A percentile compares a stretch with the other conserved stretches of the same genome.
Evolutionary conservation across 192 early-diverging fungal genomes (phyloP).

Genomic region (Diversispora eburnea): DNA sequence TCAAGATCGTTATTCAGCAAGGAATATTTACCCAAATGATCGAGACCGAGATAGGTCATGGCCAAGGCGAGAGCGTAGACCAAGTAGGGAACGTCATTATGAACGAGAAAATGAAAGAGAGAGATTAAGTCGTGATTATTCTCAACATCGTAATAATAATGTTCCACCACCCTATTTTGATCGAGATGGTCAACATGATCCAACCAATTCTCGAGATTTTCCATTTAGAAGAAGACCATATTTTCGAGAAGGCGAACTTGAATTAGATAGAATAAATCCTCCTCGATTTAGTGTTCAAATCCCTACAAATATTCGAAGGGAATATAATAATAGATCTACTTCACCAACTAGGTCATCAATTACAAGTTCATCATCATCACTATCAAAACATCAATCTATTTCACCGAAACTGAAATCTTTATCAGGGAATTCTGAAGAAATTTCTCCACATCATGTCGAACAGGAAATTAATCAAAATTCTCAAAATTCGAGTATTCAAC

Average conservation of each 20-base stretch:
- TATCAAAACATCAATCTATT: background rate
- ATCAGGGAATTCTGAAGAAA: background rate
- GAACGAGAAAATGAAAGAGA: slow-evolving; percentile 18
- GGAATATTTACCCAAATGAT: no score
- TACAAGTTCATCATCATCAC: slow-evolving; percentile 1
- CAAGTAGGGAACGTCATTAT: slow-evolving; percentile 11
- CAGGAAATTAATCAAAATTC: no score
- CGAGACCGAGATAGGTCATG: no score
- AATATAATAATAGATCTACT: slow-evolving; percentile 7
- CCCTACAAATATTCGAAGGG: slow-evolving; percentile 4
- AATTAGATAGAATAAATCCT: background rate
- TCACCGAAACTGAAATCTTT: slow-evolving; percentile 1
- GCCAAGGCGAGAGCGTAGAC: slow-evolving; percentile 5
- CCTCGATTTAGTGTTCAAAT: no score
- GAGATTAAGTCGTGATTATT: background rate
- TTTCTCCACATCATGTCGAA: no score
- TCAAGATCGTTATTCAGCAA: no score
- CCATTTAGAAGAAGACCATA: background rate
- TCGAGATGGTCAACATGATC: slow-evolving; percentile 14
- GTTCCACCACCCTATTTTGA: slow-evolving; percentile 11
- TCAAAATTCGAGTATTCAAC: no score
- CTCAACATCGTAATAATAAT: slow-evolving; percentile 9
- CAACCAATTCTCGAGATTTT: slow-evolving; percentile 2
- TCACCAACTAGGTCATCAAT: slow-evolving; percentile 6
- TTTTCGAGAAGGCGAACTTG: slow-evolving; percentile 10